phyloP scores from a whole-genome alignment of 1,284 basidiomycete species.

The Sutorius eximius region DNA sequence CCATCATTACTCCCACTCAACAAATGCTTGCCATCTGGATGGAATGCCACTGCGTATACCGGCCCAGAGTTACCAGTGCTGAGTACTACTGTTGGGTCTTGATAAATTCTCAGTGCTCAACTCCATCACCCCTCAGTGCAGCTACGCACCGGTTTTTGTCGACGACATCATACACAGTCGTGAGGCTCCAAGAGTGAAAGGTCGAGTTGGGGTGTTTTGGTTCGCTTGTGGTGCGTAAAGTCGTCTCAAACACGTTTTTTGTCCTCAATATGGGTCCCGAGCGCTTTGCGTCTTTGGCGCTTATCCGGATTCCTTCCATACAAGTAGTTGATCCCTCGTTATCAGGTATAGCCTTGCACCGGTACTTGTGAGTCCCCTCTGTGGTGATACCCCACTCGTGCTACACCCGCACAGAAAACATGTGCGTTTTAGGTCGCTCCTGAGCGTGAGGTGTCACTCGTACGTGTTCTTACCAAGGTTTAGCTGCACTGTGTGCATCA shows the following conservation, averaged over 20 bases:
- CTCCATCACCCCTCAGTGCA: neutral
- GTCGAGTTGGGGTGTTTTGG: too few species aligned
- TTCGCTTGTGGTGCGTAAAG: neutral
- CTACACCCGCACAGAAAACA: too few species aligned
- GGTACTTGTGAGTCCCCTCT: too few species aligned
- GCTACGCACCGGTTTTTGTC: neutral
- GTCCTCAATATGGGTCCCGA: neutral
- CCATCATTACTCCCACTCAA: neutral
- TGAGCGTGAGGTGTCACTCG: too few species aligned
- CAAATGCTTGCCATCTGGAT: neutral
- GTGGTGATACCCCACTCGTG: too few species aligned
- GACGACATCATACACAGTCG: neutral
- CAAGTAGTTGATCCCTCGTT: too few species aligned
- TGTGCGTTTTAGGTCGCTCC: too few species aligned
- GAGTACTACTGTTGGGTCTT: neutral
- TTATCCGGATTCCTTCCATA: too few species aligned
- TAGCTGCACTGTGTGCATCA: too few species aligned
- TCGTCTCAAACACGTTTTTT: neutral
- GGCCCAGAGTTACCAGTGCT: fast-evolving
- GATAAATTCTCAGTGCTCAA: neutral
- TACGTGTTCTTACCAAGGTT: too few species aligned
- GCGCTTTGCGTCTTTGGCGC: too few species aligned
- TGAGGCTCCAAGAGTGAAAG: neutral
- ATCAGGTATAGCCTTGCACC: too few species aligned
- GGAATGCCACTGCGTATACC: neutral